Evolutionary conservation across 1,139 yeast genomes (phyloP), one percentile per base, ranked within the genome.

Genomic region (Barnettozyma hawaiiensis): DNA sequence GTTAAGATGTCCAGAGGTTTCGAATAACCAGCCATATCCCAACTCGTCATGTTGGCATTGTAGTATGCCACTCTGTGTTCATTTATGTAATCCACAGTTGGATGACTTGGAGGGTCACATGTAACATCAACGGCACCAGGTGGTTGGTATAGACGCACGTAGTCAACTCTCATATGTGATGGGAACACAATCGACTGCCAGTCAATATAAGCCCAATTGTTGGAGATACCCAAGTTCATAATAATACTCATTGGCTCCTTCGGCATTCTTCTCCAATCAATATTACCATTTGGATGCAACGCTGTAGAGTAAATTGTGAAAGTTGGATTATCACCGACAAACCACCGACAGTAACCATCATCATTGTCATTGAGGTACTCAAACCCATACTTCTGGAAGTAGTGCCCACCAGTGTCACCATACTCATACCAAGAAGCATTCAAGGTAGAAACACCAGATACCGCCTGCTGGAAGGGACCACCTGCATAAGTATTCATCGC

Each of bases 171-270:
- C 72, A 85, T 64, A 3, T 72, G 71, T 3, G 75, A 72, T 1
- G 96, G 96, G 73, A 86, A 85, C 32, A 63, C 59, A 37, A 86
- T 63, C 12, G 77, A 69, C 28, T 75, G 71, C 94, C 95, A 85
- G 60, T 84, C 85, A 50, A 86, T 85, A 59, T 82, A 81, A 1
- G 86, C 82, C 95, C 95, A 86, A 43, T 78, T 76, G 50, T 79
- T 78, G 7, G 95, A 85, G 41, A 86, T 64, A 62, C 94, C 96
- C 62, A 86, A 63, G 61, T 86, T 86, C 69, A 86, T 60, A 49
- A 87, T 68, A 31, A 87, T 69, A 2, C 87, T 71, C 95, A 87
- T 85, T 47, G 96, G 96, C 60, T 87, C 96, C 61, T 82, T 81
- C 14, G 92, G 73, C 38, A 87, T 73, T 44, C 71, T 61, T 58